phyloP scores from a whole-genome alignment of 495 filamentous ascomycete genomes.

The Aspergillus nidulans region DNA sequence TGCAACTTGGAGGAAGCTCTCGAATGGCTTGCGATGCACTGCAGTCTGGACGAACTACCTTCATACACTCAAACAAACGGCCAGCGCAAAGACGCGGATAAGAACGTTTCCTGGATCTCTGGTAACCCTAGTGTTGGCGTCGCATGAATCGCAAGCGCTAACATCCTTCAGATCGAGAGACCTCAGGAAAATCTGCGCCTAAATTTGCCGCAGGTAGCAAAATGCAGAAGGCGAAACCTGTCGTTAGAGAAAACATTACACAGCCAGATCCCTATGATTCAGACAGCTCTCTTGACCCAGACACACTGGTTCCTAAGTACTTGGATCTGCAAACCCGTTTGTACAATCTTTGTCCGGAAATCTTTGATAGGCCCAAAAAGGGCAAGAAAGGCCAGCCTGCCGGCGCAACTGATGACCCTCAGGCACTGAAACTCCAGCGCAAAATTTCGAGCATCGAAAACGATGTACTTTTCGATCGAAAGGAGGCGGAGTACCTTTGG shows the following conservation, averaged over 20 bases:
- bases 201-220: slow-evolving; percentile 23
- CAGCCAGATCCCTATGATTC: slow-evolving; percentile 35
- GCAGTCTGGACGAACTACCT: slow-evolving; percentile 61
- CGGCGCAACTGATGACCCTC: slow-evolving; percentile 33
- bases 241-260: slow-evolving; percentile 23
- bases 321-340: slow-evolving; percentile 65
- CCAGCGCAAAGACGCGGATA: slow-evolving; percentile 34
- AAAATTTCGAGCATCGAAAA: slow-evolving; percentile 74
- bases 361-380: slow-evolving; percentile 44
- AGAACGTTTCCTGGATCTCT: slow-evolving; percentile 39
- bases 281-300: slow-evolving; percentile 58
- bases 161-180: slow-evolving; percentile 31
- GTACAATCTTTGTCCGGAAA: slow-evolving; percentile 66
- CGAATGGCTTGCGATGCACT: slow-evolving; percentile 78
- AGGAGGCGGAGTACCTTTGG: slow-evolving; percentile 74
- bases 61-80: slow-evolving; percentile 53
- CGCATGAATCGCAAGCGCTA: slow-evolving; percentile 21
- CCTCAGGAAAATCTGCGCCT: slow-evolving; percentile 30
- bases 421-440: slow-evolving; percentile 57
- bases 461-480: slow-evolving; percentile 81
- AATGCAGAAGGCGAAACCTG: slow-evolving; percentile 25
- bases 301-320: slow-evolving; percentile 72
- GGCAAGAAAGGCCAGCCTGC: slow-evolving; percentile 33
- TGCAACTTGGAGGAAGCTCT: slow-evolving; percentile 86
- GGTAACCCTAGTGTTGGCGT: slow-evolving; percentile 31